A percentile compares a stretch with the other conserved stretches of the same genome.
These are phyloP conservation scores for Amanita thiersii DNA, from an alignment of 768 basidiomycete species.

Conservation along the genomic window DNA sequence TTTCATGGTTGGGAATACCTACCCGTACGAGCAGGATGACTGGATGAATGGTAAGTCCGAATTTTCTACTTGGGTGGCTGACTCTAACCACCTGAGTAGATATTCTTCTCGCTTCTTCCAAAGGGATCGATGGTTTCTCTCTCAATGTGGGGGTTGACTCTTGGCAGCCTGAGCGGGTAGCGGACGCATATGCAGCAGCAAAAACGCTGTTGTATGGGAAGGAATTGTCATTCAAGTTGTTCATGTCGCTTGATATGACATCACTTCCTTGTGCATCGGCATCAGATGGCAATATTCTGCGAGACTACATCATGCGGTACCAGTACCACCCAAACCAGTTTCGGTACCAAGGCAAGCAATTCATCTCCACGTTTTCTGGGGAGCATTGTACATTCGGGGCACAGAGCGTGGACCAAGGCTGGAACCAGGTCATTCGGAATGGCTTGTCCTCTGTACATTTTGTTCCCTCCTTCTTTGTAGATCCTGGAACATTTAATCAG, in stretches of 20 bases:
- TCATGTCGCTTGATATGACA: constrained; percentile 40
- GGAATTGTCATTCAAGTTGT: constrained; percentile 31
- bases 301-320: constrained; percentile 30
- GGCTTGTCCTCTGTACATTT: constrained; percentile 32
- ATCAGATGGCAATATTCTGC: constrained; percentile 24
- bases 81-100: constrained; percentile 21
- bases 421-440: constrained; percentile 25
- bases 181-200: constrained; percentile 37
- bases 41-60: constrained; percentile 30
- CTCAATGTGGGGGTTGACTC: constrained; percentile 44
- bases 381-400: constrained; percentile 46
- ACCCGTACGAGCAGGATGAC: constrained; percentile 37
- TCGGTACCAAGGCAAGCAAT: constrained; percentile 25
- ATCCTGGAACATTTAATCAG: constrained; percentile 30
- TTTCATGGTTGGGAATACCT: constrained; percentile 57
- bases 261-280: constrained; percentile 31
- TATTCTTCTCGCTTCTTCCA: constrained; percentile 38
- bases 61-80: background rate
- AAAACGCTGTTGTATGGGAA: constrained; percentile 4
- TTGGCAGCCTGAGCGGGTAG: constrained; percentile 36
- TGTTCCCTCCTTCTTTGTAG: constrained; percentile 51
- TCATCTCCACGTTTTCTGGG: constrained; percentile 48
- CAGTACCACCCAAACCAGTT: constrained; percentile 33
- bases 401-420: constrained; percentile 31
- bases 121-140: constrained; percentile 48